Evolutionary conservation across 2,329 filamentous ascomycete species (phyloP).

Genomic region (Gnomoniopsis sp.): DNA sequence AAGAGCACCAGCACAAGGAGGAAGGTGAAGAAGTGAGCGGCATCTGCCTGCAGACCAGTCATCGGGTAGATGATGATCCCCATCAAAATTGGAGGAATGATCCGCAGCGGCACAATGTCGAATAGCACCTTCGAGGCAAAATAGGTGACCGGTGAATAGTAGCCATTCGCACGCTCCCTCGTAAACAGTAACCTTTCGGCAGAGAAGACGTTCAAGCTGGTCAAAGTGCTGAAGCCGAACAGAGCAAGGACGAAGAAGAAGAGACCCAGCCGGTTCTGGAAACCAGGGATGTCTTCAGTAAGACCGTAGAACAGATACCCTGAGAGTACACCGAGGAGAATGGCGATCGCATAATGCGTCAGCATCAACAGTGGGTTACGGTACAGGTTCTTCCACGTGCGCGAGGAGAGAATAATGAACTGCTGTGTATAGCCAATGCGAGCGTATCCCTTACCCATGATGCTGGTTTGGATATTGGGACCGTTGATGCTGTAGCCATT

Average conservation of each 20-base stretch:
- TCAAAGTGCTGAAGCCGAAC: slow-evolving; percentile 95
- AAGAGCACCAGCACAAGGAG: slow-evolving; percentile 90
- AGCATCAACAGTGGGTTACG: slow-evolving; percentile 98
- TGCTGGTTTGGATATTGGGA: slow-evolving; percentile 49
- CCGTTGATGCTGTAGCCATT: slow-evolving; percentile 47
- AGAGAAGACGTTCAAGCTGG: slow-evolving; percentile 89
- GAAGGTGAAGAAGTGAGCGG: slow-evolving; percentile 84
- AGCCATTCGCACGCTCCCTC: slow-evolving; percentile 91
- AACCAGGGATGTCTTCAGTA: slow-evolving; percentile 92
- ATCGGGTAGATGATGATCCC: slow-evolving; percentile 96
- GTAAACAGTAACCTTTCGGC: slow-evolving; percentile 88
- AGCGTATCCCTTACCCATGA: slow-evolving; percentile 74
- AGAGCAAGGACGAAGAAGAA: slow-evolving; percentile 97
- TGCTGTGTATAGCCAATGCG: slow-evolving; percentile 77
- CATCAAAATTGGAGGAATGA: slow-evolving; percentile 93
- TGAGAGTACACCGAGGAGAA: slow-evolving; percentile 87
- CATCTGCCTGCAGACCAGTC: slow-evolving; percentile 84
- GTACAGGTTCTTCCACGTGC: slow-evolving; percentile 97
- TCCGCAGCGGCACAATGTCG: slow-evolving; percentile 89
- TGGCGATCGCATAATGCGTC: slow-evolving; percentile 96
- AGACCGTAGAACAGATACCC: slow-evolving; percentile 96
- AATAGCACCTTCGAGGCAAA: slow-evolving; percentile 97
- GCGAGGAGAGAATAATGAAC: slow-evolving; percentile 82
- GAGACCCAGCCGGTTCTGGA: slow-evolving; percentile 93
- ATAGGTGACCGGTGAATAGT: slow-evolving; percentile 91